These are phyloP conservation scores for Gloeopeniophorella convolvens DNA, from an alignment of 768 basidiomycete species.

Conservation along the genomic window DNA sequence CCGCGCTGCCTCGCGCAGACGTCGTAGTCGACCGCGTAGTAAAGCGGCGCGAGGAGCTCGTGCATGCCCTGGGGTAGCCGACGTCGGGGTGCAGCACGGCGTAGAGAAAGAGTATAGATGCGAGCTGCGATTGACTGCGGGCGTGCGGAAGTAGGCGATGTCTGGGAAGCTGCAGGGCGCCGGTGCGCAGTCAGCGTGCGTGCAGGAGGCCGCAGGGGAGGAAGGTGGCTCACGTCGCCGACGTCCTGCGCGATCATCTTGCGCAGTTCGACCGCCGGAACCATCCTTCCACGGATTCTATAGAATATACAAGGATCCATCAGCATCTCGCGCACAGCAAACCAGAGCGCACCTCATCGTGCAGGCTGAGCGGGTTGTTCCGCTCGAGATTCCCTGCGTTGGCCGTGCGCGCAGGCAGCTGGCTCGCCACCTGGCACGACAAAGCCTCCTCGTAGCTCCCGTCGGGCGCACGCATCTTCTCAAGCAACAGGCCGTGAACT, in stretches of 20 bases:
- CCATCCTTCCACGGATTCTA: constrained; percentile 95
- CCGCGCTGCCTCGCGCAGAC: constrained; percentile 42
- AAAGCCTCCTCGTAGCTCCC: constrained; percentile 74
- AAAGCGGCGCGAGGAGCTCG: constrained; percentile 85
- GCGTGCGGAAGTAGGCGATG: constrained; percentile 78
- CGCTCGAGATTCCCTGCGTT: constrained; percentile 45
- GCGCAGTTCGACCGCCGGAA: constrained; percentile 78
- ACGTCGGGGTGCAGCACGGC: constrained; percentile 71
- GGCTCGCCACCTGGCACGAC: constrained; percentile 44
- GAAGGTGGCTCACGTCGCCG: constrained; percentile 24
- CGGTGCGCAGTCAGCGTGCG: background rate
- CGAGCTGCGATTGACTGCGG: constrained; percentile 73
- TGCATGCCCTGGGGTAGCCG: constrained; percentile 99
- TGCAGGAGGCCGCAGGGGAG: background rate
- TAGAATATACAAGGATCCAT: constrained; percentile 2
- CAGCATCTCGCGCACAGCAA: no score
- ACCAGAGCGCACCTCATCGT: constrained; percentile 50
- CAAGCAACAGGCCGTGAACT: constrained; percentile 53
- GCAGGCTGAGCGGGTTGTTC: constrained; percentile 78
- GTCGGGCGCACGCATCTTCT: constrained; percentile 80
- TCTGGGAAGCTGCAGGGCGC: constrained; percentile 99
- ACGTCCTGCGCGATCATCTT: constrained; percentile 93
- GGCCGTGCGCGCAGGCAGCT: constrained; percentile 26
- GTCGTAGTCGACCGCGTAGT: constrained; percentile 80
- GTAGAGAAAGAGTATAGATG: constrained; percentile 84